phyloP scores from a whole-genome alignment of 1,284 basidiomycete species.

The Ustilago lituana region DNA sequence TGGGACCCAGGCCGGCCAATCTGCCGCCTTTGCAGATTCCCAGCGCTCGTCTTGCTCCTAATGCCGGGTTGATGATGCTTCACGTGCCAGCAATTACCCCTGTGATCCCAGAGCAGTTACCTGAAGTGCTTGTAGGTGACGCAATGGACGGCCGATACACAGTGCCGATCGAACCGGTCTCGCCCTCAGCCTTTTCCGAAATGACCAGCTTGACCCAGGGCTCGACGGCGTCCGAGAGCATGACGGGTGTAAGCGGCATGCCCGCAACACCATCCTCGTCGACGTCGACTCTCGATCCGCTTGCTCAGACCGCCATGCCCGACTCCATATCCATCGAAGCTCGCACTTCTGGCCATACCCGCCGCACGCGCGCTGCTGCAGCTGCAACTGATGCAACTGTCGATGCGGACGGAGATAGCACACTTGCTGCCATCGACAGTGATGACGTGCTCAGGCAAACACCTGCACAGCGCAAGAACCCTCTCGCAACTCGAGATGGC shows the following conservation, averaged over 20 bases:
- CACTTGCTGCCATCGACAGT: not conserved
- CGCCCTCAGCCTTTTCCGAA: slow-evolving; percentile 40
- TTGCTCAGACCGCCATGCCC: slow-evolving; percentile 2
- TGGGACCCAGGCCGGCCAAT: slow-evolving; percentile 19
- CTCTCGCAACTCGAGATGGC: not conserved
- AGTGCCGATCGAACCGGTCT: slow-evolving; percentile 20
- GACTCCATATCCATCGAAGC: not conserved
- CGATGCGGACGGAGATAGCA: slow-evolving; percentile 8
- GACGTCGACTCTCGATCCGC: slow-evolving; percentile 14
- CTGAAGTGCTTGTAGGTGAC: slow-evolving; percentile 1
- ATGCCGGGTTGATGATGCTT: slow-evolving; percentile 4
- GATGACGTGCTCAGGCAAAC: slow-evolving; percentile 9
- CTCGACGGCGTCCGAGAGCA: slow-evolving; percentile 38
- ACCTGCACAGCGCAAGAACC: slow-evolving; percentile 12
- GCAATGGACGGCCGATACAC: slow-evolving; percentile 3
- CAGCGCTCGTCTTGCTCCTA: slow-evolving; percentile 9
- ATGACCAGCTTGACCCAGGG: slow-evolving; percentile 46
- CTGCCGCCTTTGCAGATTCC: slow-evolving; percentile 29
- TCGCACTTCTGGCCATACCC: not conserved
- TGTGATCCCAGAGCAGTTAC: not conserved
- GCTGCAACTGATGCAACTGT: not conserved
- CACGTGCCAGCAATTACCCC: slow-evolving; percentile 1
- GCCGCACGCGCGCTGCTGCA: not conserved
- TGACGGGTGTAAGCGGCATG: slow-evolving; percentile 24
- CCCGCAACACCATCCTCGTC: slow-evolving; percentile 32